phyloP scores from a whole-genome alignment of 1,139 yeast genomes.

The Yamadazyma spencermartinsiae region DNA sequence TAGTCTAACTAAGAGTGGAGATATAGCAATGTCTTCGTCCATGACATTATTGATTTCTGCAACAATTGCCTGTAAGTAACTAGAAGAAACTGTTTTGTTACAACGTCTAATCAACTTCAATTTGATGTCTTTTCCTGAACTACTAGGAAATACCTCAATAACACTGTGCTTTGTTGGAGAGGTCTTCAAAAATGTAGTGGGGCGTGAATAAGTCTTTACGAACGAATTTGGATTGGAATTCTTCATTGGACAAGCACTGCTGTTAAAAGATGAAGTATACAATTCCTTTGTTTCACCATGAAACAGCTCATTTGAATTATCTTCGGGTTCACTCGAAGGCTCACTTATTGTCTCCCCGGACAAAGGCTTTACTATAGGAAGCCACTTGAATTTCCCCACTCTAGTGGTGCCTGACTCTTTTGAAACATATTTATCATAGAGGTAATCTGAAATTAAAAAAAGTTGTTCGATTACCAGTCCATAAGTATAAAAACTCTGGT shows the following conservation, averaged over 20 bases:
- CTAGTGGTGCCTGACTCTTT: not conserved
- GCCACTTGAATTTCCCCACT: conserved; percentile 1
- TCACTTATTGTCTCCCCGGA: no score
- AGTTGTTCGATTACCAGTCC: not conserved
- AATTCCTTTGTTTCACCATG: no score
- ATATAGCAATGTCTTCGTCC: conserved; percentile 65
- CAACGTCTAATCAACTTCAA: conserved; percentile 1
- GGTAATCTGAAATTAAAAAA: not conserved
- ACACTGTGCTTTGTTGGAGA: conserved; percentile 4
- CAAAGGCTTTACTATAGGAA: not conserved
- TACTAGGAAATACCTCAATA: not conserved
- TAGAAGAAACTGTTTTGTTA: conserved; percentile 8
- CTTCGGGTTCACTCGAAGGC: no score
- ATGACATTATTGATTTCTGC: conserved; percentile 14
- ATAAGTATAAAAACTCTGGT: not conserved
- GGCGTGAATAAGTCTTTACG: not conserved
- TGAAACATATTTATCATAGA: not conserved
- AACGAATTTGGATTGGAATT: not conserved
- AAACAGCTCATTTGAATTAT: no score
- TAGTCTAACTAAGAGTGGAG: conserved; percentile 61
- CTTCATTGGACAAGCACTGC: not conserved
- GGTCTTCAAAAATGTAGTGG: conserved; percentile 6
- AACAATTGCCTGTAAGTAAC: conserved; percentile 15
- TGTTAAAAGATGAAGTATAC: no score
- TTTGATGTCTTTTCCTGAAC: conserved; percentile 2